Conservation (phyloP, 129 eudicot genomes). For the Rutidosis leptorrhynchoides region DNA sequence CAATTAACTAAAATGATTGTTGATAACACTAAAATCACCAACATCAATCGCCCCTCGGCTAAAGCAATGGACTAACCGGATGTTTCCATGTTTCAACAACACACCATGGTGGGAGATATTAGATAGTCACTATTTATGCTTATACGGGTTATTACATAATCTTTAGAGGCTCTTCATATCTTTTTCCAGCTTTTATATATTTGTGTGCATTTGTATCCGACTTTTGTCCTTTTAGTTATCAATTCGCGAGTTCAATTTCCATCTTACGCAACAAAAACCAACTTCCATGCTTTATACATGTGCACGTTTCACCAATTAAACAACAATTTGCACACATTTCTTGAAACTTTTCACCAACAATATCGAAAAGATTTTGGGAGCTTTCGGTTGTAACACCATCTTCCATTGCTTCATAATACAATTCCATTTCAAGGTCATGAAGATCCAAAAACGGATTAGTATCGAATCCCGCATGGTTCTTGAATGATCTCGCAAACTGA, state of each 20-base stretch:
- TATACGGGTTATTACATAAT: too few relatives aligned
- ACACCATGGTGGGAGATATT: too few relatives aligned
- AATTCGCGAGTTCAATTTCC: too few relatives aligned
- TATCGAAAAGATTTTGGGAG: conserved; percentile 64
- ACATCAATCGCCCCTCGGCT: too few relatives aligned
- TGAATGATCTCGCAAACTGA: conserved; percentile 73
- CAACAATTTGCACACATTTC: conserved; percentile 83
- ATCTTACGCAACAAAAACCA: conserved; percentile 40
- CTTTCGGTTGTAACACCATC: conserved; percentile 63
- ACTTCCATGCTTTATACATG: conserved; percentile 78
- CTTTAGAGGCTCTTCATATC: conserved; percentile 70
- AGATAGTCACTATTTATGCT: too few relatives aligned
- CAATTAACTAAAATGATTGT: too few relatives aligned
- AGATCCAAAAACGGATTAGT: conserved; percentile 83
- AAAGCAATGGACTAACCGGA: too few relatives aligned
- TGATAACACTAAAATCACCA: too few relatives aligned
- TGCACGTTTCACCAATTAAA: conserved; percentile 92
- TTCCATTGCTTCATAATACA: conserved; percentile 88
- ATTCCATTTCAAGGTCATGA: conserved; percentile 83
- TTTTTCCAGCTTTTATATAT: conserved; percentile 61
- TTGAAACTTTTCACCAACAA: conserved; percentile 68
- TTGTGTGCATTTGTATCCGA: conserved; percentile 69
- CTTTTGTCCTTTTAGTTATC: conserved; percentile 39
- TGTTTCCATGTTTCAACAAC: too few relatives aligned
- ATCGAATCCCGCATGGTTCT: conserved; percentile 90